Base-by-base conservation (phyloP, 2,329 filamentous ascomycete species). In the Xylaria digitata region DNA sequence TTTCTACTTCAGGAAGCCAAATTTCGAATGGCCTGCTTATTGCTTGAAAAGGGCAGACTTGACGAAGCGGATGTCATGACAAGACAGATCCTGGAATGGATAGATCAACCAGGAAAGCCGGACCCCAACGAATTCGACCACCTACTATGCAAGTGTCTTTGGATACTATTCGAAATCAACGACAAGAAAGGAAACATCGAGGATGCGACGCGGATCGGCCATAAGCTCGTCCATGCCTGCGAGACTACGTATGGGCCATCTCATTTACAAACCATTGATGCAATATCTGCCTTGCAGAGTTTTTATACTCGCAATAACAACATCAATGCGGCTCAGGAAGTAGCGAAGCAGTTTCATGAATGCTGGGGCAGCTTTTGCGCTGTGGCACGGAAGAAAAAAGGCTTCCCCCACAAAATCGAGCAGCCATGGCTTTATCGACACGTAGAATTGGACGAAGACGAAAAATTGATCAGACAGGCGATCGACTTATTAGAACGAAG, bases 191-290 rank as follows among this genome's bases (percentile, higher is more conserved):
- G 70, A 40, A 57, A 65, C 13, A 63, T 70, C 43, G 66, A 61
- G 3, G 69, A 75, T 46, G 74, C 71, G 17, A 56, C 72, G 45
- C 63, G 61, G 43, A 64, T 65, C 2, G 74, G 74, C 26, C 57
- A 68, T 4, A 58, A 58, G 8, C 72, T 75, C 9, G 57, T 75
- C 13, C 63, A 70, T 6, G 32, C 72, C 43, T 75, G 73, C 43
- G 61, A 65, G 32, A 61, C 67, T n/a, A 60, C 67, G 3, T 75
- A 75, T 50, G 74, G 74, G 7, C 63, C 66, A 6, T 49, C 65
- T 43, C 74, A 75, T 52, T 68, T 75, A n/a, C 74, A 75, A 58
- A 75, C 74, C 1, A 60, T 75, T 3, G 73, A 75, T 34, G 74
- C 73, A n/a, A 71, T 75, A 49, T 72, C 73, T 8, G 74, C 74